A percentile compares a stretch with the other conserved stretches of the same genome.
Conservation (phyloP, 108 stramenopile genomes). For the Fragilariopsis cylindrus region DNA sequence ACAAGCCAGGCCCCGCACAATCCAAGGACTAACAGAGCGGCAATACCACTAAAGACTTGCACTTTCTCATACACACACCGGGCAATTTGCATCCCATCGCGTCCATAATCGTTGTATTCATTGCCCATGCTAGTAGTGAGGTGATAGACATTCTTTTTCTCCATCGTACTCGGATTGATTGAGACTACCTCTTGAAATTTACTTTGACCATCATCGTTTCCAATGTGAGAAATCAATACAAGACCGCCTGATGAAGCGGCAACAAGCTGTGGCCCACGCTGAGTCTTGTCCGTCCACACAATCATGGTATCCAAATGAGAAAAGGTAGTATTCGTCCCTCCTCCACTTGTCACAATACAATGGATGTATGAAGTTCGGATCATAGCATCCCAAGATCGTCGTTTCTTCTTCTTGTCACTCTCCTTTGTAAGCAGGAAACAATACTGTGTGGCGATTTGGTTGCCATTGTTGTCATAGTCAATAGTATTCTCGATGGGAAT, state of each 20-base stretch:
- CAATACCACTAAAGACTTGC: background rate
- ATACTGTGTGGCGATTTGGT: too few species aligned
- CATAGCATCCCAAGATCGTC: conserved; percentile 4
- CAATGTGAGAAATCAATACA: background rate
- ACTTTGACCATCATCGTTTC: too few species aligned
- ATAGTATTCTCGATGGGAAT: too few species aligned
- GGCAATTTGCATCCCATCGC: background rate
- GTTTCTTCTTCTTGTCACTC: background rate
- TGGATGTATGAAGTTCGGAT: conserved; percentile 12
- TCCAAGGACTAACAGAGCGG: background rate
- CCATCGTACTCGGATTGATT: too few species aligned
- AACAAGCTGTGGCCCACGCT: conserved; percentile 1
- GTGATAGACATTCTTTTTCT: conserved; percentile 6
- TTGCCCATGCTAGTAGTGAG: background rate
- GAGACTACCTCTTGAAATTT: too few species aligned
- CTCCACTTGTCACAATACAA: conserved; percentile 7
- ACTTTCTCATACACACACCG: conserved; percentile 7
- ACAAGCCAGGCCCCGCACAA: conserved; percentile 16
- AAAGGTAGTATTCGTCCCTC: background rate
- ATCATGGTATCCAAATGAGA: background rate
- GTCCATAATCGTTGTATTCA: background rate
- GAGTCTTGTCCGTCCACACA: conserved; percentile 13
- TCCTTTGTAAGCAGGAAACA: conserved; percentile 10
- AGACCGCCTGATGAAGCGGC: conserved; percentile 6
- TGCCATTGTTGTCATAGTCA: too few species aligned